These are phyloP conservation scores for Anacardium occidentale DNA, from an alignment of 345 rosid genomes.

Conservation along the genomic window DNA sequence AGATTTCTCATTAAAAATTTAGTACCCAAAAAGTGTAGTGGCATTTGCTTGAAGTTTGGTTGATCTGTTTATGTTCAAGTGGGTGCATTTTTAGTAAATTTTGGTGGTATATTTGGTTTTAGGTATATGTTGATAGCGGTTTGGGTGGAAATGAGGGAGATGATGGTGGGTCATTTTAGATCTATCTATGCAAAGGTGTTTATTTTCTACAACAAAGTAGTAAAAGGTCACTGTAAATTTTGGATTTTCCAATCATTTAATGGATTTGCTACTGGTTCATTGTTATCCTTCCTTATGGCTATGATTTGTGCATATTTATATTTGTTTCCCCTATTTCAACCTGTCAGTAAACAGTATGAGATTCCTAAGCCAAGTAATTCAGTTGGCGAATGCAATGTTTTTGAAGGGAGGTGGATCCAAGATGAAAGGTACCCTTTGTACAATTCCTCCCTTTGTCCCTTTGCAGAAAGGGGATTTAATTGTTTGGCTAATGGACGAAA, in stretches of 20 bases:
- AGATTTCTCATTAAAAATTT: slow-evolving; percentile 10
- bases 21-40: neutral
- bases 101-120: neutral
- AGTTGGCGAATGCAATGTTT: slow-evolving; percentile 41
- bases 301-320: slow-evolving; percentile 38
- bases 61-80: slow-evolving; percentile 13
- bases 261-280: slow-evolving; percentile 39
- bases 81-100: neutral
- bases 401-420: slow-evolving; percentile 55
- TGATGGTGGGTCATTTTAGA: slow-evolving; percentile 30
- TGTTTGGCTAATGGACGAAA: slow-evolving; percentile 64
- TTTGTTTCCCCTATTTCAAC: slow-evolving; percentile 43
- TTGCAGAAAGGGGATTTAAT: slow-evolving; percentile 62
- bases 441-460: slow-evolving; percentile 62
- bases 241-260: slow-evolving; percentile 39
- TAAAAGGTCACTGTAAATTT: slow-evolving; percentile 34
- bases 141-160: slow-evolving; percentile 12
- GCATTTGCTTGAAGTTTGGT: slow-evolving; percentile 11
- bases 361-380: slow-evolving; percentile 29
- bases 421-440: slow-evolving; percentile 64
- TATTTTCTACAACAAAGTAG: slow-evolving; percentile 28
- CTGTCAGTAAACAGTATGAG: slow-evolving; percentile 23
- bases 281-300: slow-evolving; percentile 44
- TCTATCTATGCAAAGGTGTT: slow-evolving; percentile 26
- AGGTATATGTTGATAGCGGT: neutral